Percentiles rank a stretch among this genome's conserved stretches.
phyloP scores from a whole-genome alignment of 1,284 basidiomycete genomes.

The Trichosporon sp. region DNA sequence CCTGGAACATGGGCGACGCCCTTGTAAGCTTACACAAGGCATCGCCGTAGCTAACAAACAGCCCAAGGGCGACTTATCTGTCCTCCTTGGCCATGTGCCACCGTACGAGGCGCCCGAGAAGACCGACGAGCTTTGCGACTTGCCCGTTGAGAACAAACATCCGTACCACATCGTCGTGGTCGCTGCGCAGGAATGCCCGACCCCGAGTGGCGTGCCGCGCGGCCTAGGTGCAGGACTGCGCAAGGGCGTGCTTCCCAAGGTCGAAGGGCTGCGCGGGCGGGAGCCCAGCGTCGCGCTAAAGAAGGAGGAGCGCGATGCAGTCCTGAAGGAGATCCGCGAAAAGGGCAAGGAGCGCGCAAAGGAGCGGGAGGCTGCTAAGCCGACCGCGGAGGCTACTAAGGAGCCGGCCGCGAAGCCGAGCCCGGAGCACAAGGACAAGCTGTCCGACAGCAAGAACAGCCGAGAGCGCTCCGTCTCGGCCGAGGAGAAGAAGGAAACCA shows the following conservation, averaged over 20 bases:
- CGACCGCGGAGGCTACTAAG: constrained; percentile 21
- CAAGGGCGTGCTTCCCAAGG: constrained; percentile 36
- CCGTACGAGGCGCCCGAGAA: constrained; percentile 35
- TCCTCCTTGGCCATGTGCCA: constrained; percentile 52
- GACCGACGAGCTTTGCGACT: constrained; percentile 23
- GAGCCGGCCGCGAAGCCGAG: not conserved
- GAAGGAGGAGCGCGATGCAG: constrained; percentile 26
- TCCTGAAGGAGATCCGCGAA: constrained; percentile 18
- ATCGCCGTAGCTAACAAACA: constrained; percentile 13
- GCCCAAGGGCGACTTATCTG: constrained; percentile 53
- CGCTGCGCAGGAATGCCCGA: constrained; percentile 52
- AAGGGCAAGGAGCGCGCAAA: constrained; percentile 23
- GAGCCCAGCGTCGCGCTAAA: constrained; percentile 29
- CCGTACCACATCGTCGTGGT: constrained; percentile 55
- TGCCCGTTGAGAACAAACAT: constrained; percentile 43
- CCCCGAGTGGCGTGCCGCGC: constrained; percentile 46
- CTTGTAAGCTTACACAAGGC: constrained; percentile 37
- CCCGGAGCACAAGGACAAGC: not conserved
- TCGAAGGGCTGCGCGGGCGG: constrained; percentile 8
- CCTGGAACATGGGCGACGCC: constrained; percentile 55
- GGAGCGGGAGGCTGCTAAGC: constrained; percentile 11
- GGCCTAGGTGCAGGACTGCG: constrained; percentile 48
- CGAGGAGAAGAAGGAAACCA: not conserved
- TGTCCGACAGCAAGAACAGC: not conserved
- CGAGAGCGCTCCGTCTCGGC: not conserved